phyloP scores from a whole-genome alignment of 2,329 filamentous ascomycete species.

The Fusarium udum region DNA sequence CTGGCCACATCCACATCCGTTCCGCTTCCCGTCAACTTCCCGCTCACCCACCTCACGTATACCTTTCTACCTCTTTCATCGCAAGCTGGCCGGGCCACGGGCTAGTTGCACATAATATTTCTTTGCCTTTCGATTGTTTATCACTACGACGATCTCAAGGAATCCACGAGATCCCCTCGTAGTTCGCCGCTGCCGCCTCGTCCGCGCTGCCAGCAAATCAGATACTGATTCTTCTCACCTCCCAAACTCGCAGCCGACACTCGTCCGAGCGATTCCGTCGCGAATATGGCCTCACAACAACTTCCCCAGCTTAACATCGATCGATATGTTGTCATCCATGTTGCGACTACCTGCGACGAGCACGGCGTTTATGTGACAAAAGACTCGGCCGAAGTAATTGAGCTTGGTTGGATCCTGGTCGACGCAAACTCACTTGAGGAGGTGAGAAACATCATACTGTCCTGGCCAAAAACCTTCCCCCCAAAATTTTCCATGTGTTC shows the following conservation, averaged over 20 bases:
- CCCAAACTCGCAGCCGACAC: conserved; percentile 29
- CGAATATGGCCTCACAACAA: conserved; percentile 54
- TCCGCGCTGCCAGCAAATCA: conserved; percentile 28
- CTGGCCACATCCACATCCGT: conserved; percentile 37
- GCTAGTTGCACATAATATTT: conserved; percentile 45
- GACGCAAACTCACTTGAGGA: conserved; percentile 92
- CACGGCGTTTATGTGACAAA: conserved; percentile 99
- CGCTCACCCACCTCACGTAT: conserved; percentile 33
- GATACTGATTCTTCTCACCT: conserved; percentile 36
- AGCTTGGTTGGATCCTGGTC: conserved; percentile 96
- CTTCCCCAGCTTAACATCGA: conserved; percentile 78
- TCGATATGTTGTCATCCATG: conserved; percentile 97
- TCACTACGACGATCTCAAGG: conserved; percentile 26
- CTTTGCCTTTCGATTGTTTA: conserved; percentile 34
- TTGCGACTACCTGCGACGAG: conserved; percentile 98
- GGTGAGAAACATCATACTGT: conserved; percentile 64
- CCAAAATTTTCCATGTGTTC: conserved; percentile 5
- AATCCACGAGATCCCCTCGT: conserved; percentile 16
- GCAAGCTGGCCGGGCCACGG: conserved; percentile 52
- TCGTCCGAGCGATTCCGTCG: conserved; percentile 38
- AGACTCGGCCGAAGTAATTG: conserved; percentile 98
- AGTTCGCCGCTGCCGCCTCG: conserved; percentile 27
- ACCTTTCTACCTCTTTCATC: conserved; percentile 40
- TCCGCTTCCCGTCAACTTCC: conserved; percentile 38
- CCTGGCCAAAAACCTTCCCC: conserved; percentile 2